These are phyloP conservation scores for Phyllostachys edulis DNA, from an alignment of 176 grass and related monocot species.

Conservation along the genomic window DNA sequence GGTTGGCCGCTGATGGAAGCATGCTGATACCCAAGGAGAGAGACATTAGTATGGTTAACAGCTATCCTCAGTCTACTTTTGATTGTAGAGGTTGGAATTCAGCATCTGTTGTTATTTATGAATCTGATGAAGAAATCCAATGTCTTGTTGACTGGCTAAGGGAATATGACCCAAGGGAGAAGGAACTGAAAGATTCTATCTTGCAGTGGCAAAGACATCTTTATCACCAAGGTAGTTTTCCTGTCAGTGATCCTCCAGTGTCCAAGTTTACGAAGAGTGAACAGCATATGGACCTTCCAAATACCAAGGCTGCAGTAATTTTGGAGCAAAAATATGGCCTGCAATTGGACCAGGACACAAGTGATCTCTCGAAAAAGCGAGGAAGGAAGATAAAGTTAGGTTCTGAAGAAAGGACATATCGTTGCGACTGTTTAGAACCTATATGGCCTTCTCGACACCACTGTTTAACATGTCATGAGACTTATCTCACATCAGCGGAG, in stretches of 20 bases:
- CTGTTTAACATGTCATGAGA: conserved; percentile 80
- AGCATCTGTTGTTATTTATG: conserved; percentile 64
- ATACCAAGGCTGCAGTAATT: conserved; percentile 60
- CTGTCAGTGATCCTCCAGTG: conserved; percentile 32
- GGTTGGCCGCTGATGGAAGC: conserved; percentile 75
- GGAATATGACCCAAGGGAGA: conserved; percentile 74
- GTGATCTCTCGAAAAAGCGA: conserved; percentile 59
- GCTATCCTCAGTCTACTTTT: conserved; percentile 51
- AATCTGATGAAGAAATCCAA: conserved; percentile 79
- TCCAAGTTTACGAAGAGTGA: conserved; percentile 34
- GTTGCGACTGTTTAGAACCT: conserved; percentile 85
- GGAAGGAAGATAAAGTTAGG: conserved; percentile 58
- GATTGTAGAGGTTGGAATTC: conserved; percentile 56
- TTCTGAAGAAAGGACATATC: conserved; percentile 67
- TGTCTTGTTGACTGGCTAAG: conserved; percentile 76
- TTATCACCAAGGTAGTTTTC: conserved; percentile 40
- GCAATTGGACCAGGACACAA: conserved; percentile 52
- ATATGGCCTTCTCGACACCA: conserved; percentile 79
- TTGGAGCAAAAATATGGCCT: conserved; percentile 77
- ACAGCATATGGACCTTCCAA: conserved; percentile 43
- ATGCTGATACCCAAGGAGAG: conserved; percentile 48
- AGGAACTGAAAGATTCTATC: conserved; percentile 81
- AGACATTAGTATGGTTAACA: conserved; percentile 52
- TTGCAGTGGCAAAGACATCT: conserved; percentile 74
- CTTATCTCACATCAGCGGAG: conserved; percentile 52